Evolutionary conservation across 495 filamentous ascomycete species (phyloP).

Genomic region (Podospora comata): DNA sequence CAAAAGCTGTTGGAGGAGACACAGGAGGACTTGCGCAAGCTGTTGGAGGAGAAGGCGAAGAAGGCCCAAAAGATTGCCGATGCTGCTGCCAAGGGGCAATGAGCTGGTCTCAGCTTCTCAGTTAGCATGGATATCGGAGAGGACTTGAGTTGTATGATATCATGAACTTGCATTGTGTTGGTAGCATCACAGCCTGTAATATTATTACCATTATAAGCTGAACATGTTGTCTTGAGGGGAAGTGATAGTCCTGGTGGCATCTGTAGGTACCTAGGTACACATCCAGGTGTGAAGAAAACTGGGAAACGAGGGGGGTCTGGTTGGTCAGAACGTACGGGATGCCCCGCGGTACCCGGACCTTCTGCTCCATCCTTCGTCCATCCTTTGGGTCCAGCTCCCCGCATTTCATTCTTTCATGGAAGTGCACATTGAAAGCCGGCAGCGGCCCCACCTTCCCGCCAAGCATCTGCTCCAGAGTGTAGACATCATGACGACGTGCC

Average conservation of each 20-base stretch:
- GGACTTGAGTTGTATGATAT: slow-evolving; percentile 1
- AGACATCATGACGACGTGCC: slow-evolving; percentile 8
- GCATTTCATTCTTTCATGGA: background rate
- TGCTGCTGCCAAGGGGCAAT: slow-evolving; percentile 29
- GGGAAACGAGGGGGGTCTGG: too few relatives aligned
- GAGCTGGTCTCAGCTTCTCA: slow-evolving; percentile 5
- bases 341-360: too few relatives aligned
- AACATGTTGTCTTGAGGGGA: background rate
- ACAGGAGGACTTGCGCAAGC: slow-evolving; percentile 47
- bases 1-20: slow-evolving; percentile 60
- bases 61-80: slow-evolving; percentile 44
- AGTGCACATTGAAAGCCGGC: background rate
- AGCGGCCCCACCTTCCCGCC: slow-evolving; percentile 2
- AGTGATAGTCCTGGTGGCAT: background rate
- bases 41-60: slow-evolving; percentile 41
- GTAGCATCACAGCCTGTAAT: background rate
- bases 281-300: background rate
- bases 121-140: background rate
- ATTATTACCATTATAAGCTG: background rate
- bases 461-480: slow-evolving; percentile 5
- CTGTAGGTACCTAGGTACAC: background rate
- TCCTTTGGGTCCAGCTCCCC: background rate
- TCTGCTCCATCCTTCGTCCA: too few relatives aligned
- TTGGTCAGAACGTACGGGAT: too few relatives aligned
- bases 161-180: background rate